phyloP scores from a whole-genome alignment of 257 asterid species.

The Primulina tabacum region DNA sequence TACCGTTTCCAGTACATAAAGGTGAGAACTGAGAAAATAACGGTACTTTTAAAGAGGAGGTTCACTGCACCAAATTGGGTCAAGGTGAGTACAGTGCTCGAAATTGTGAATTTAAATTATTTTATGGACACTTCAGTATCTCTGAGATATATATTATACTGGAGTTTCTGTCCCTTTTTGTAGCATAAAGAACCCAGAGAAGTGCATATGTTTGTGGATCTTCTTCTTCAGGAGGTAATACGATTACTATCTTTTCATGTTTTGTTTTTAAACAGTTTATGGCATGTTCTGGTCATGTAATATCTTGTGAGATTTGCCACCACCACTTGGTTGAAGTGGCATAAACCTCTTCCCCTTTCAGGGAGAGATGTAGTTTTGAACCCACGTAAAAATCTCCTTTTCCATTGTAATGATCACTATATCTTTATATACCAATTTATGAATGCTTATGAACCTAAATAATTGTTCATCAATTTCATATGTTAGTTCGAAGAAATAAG shows the following conservation, averaged over 20 bases:
- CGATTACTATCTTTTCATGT: slow-evolving; percentile 2
- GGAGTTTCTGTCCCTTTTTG: slow-evolving; percentile 22
- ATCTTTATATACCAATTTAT: not conserved
- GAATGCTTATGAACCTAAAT: slow-evolving; percentile 11
- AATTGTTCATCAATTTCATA: slow-evolving; percentile 26
- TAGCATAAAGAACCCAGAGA: slow-evolving; percentile 99
- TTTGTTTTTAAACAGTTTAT: slow-evolving; percentile 6
- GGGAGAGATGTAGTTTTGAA: no score
- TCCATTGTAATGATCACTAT: not conserved
- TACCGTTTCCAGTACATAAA: slow-evolving; percentile 68
- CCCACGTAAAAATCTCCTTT: not conserved
- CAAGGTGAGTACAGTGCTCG: slow-evolving; percentile 52
- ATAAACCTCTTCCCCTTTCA: no score
- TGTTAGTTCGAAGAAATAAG: slow-evolving; percentile 57
- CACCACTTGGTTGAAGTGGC: no score
- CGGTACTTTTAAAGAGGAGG: slow-evolving; percentile 78
- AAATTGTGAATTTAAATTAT: slow-evolving; percentile 7
- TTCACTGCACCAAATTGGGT: slow-evolving; percentile 94
- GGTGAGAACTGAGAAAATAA: slow-evolving; percentile 76
- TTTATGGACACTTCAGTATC: slow-evolving; percentile 12
- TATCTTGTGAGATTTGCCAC: slow-evolving; percentile 4
- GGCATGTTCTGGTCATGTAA: not conserved
- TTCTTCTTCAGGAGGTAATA: slow-evolving; percentile 83
- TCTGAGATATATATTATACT: slow-evolving; percentile 8
- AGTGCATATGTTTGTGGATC: slow-evolving; percentile 96